Conservation (phyloP, 192 early-diverging fungal genomes). For the Podila clonocystis region DNA sequence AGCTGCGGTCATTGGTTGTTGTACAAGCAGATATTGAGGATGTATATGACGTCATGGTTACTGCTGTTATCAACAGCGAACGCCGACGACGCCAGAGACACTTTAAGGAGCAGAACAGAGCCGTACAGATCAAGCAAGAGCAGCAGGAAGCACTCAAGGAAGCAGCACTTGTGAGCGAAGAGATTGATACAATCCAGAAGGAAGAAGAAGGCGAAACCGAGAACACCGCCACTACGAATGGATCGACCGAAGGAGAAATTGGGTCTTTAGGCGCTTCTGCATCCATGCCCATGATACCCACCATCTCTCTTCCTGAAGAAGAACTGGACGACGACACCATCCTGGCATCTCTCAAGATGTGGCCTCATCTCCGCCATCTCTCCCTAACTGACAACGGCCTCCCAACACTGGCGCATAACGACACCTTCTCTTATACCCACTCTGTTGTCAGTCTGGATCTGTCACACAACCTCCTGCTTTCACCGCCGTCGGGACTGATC, state of each 20-base stretch:
- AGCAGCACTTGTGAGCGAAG: slow-evolving; percentile 1
- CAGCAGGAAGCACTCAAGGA: slow-evolving; percentile 43
- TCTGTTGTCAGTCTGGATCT: slow-evolving; percentile 60
- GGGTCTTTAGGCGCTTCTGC: too few species aligned
- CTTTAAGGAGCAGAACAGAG: slow-evolving; percentile 36
- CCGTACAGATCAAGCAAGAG: slow-evolving; percentile 38
- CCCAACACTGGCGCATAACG: slow-evolving; percentile 49
- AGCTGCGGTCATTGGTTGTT: slow-evolving; percentile 55
- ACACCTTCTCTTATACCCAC: slow-evolving; percentile 50
- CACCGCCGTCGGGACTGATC: slow-evolving; percentile 54
- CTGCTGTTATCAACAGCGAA: slow-evolving; percentile 45
- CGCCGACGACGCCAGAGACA: slow-evolving; percentile 36
- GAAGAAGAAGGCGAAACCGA: neutral
- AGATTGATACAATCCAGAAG: slow-evolving; percentile 2
- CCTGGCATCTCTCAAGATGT: slow-evolving; percentile 41
- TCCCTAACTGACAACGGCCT: slow-evolving; percentile 62
- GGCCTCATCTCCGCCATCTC: slow-evolving; percentile 53
- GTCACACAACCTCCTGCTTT: slow-evolving; percentile 60
- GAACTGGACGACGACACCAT: slow-evolving; percentile 23
- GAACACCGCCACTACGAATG: neutral
- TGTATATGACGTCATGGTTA: slow-evolving; percentile 55
- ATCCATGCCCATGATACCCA: too few species aligned
- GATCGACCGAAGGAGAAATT: neutral
- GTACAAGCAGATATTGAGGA: slow-evolving; percentile 56
- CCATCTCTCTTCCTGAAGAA: neutral